Conservation (phyloP, 148 eudicot species). For the Rhododendron ferrugineum region DNA sequence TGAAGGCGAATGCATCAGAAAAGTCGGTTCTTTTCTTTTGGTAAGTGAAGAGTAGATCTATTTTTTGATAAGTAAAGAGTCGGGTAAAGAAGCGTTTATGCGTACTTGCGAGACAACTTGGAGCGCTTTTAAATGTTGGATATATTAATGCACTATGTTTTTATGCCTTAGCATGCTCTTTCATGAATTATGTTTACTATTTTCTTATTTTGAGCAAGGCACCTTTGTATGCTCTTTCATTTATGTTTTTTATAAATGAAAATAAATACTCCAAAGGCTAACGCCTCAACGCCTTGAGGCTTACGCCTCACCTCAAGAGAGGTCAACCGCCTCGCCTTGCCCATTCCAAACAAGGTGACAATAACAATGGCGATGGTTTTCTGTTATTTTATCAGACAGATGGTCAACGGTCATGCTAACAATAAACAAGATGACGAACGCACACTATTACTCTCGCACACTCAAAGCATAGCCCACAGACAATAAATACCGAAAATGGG, state of each 20-base stretch:
- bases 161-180: not conserved
- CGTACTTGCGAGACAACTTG: not conserved
- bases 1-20: not conserved
- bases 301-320: not conserved
- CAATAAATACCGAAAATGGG: not conserved
- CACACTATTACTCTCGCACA: not conserved
- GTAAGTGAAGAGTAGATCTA: not conserved
- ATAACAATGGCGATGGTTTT: not conserved
- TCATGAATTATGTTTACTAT: not conserved
- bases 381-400: not conserved
- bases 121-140: not conserved
- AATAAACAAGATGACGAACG: not conserved
- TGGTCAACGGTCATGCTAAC: not conserved
- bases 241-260: no score
- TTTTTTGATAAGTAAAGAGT: not conserved
- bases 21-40: not conserved
- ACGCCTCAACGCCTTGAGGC: not conserved
- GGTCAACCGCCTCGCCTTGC: not conserved
- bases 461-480: not conserved
- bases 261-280: not conserved
- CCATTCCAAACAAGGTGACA: not conserved
- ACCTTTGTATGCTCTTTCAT: not conserved
- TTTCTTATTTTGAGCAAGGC: not conserved
- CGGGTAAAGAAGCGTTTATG: not conserved
- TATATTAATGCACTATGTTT: not conserved